phyloP scores from a whole-genome alignment of 1,284 basidiomycete species.

The Trichosporon coremiiforme region DNA sequence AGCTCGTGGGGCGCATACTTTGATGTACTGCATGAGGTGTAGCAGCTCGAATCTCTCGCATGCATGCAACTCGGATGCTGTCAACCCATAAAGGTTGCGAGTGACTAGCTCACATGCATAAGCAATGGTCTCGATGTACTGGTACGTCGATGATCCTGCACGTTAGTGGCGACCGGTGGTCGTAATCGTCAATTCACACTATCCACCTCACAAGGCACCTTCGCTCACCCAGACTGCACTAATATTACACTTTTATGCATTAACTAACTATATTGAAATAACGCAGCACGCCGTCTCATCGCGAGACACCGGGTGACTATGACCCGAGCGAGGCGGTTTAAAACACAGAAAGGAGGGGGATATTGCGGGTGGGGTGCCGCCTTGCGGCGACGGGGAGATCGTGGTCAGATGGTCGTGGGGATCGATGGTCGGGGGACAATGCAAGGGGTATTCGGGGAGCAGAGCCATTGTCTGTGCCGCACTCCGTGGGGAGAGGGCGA shows the following conservation, averaged over 20 bases:
- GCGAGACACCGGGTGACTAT: slow-evolving; percentile 50
- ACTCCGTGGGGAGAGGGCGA: background rate
- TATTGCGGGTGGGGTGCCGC: slow-evolving; percentile 7
- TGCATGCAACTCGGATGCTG: no score
- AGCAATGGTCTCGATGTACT: no score
- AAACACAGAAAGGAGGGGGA: slow-evolving; percentile 23
- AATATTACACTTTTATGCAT: slow-evolving; percentile 17
- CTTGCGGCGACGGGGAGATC: background rate
- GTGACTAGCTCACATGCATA: no score
- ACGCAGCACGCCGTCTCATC: slow-evolving; percentile 55
- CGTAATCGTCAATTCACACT: no score
- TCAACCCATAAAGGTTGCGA: no score
- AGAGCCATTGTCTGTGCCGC: slow-evolving; percentile 6
- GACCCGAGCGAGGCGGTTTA: slow-evolving; percentile 18
- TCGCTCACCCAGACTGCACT: background rate
- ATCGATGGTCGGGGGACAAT: background rate
- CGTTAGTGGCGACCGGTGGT: no score
- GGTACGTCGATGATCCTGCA: no score
- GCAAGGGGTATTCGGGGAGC: slow-evolving; percentile 11
- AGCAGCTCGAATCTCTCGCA: no score
- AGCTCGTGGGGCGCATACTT: no score
- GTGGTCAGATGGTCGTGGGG: background rate
- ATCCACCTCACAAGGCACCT: background rate
- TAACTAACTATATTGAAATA: slow-evolving; percentile 9
- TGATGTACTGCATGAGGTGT: no score